Conservation (phyloP, 305 asterid genomes). For the Rubia peregrina region DNA sequence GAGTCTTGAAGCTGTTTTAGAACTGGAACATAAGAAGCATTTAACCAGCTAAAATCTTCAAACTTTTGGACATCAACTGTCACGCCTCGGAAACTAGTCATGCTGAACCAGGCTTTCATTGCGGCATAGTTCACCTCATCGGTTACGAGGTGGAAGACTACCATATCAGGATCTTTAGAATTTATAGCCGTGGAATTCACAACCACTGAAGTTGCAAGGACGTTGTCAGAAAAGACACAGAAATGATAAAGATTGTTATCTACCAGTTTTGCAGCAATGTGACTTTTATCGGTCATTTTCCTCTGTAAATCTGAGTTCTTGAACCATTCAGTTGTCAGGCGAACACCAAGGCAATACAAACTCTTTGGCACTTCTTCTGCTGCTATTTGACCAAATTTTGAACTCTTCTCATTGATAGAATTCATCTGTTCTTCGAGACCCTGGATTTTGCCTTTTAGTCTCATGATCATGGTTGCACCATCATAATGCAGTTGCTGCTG, state of each 20-base stretch:
- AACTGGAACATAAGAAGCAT: constrained; percentile 75
- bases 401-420: constrained; percentile 58
- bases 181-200: constrained; percentile 63
- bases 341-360: constrained; percentile 67
- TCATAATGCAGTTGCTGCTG: constrained; percentile 82
- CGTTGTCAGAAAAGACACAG: constrained; percentile 76
- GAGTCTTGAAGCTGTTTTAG: constrained; percentile 80
- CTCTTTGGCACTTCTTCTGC: constrained; percentile 85
- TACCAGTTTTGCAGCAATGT: constrained; percentile 37
- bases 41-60: constrained; percentile 69
- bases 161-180: constrained; percentile 44
- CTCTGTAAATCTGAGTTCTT: constrained; percentile 38
- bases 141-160: constrained; percentile 68
- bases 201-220: constrained; percentile 72
- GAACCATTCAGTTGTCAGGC: constrained; percentile 69
- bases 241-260: constrained; percentile 58
- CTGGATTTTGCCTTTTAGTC: constrained; percentile 68
- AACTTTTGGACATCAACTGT: constrained; percentile 61
- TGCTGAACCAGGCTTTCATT: constrained; percentile 78
- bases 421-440: constrained; percentile 63
- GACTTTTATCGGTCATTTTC: constrained; percentile 33
- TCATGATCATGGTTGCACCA: constrained; percentile 78
- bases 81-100: constrained; percentile 59
- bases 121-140: constrained; percentile 75
- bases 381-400: constrained; percentile 70